These are phyloP conservation scores for Vanrija humicola DNA, from an alignment of 1,284 basidiomycete genomes.

Conservation along the genomic window DNA sequence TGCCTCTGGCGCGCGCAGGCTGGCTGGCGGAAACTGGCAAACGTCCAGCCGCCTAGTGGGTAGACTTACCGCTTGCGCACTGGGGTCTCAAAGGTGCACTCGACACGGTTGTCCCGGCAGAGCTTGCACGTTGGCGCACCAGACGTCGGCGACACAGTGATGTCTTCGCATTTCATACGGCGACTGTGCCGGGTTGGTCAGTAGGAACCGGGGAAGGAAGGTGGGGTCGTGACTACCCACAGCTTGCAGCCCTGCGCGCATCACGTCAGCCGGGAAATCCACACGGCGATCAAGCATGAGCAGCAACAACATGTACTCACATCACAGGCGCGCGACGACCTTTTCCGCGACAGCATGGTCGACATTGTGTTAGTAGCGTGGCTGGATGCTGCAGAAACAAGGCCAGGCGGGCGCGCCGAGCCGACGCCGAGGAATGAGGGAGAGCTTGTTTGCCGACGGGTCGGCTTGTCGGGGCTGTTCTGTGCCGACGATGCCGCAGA, in stretches of 20 bases:
- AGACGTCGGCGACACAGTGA: slow-evolving; percentile 3
- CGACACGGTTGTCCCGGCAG: slow-evolving; percentile 21
- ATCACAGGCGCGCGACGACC: slow-evolving; percentile 25
- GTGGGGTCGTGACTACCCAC: slow-evolving; percentile 3
- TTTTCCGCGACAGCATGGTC: slow-evolving; percentile 7
- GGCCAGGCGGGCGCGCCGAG: no score
- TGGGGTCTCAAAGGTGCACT: slow-evolving; percentile 27
- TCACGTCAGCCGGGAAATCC: neutral
- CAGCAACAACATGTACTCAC: slow-evolving; percentile 12
- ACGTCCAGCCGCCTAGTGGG: no score
- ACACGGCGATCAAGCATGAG: neutral
- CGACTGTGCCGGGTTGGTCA: slow-evolving; percentile 11
- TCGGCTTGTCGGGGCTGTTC: no score
- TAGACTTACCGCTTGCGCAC: slow-evolving; percentile 27
- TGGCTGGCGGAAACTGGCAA: no score
- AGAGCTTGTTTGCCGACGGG: no score
- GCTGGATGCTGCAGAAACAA: no score
- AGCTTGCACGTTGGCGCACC: slow-evolving; percentile 18
- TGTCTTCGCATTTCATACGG: slow-evolving; percentile 30
- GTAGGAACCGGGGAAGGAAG: neutral
- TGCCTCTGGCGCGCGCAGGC: no score
- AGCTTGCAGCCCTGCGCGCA: slow-evolving; percentile 15
- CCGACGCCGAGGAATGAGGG: no score
- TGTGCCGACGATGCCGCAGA: no score
- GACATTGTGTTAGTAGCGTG: no score